These are phyloP conservation scores for Tricladium varicosporioides DNA, from an alignment of 2,329 filamentous ascomycete genomes.

Conservation along the genomic window DNA sequence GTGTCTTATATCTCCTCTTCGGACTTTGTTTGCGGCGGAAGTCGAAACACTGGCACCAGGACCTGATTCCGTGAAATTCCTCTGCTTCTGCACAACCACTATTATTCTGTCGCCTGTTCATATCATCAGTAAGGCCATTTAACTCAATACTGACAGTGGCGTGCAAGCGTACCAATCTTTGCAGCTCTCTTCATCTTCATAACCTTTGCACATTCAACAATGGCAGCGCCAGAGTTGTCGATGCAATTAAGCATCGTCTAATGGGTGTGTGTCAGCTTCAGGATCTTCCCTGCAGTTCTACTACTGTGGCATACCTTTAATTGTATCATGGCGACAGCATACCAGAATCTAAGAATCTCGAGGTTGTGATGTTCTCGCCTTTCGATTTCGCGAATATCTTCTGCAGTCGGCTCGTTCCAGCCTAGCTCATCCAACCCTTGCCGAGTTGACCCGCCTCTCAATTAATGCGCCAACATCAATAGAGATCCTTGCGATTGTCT, in stretches of 20 bases:
- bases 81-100: slow-evolving; percentile 95
- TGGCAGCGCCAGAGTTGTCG: slow-evolving; percentile 94
- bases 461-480: slow-evolving; percentile 6
- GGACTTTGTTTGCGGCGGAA: slow-evolving; percentile 84
- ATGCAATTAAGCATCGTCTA: slow-evolving; percentile 99
- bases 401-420: slow-evolving; percentile 4
- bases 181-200: slow-evolving; percentile 87
- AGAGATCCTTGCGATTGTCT: neutral
- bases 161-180: slow-evolving; percentile 69
- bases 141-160: neutral
- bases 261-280: neutral
- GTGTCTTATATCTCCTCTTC: slow-evolving; percentile 93
- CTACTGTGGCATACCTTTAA: slow-evolving; percentile 60
- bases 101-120: slow-evolving; percentile 86
- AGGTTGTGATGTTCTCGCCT: slow-evolving; percentile 1
- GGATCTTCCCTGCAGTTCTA: neutral
- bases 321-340: slow-evolving; percentile 75
- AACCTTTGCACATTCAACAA: slow-evolving; percentile 95
- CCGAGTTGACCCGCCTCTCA: slow-evolving; percentile 5
- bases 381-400: slow-evolving; percentile 2
- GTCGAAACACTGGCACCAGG: slow-evolving; percentile 70
- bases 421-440: slow-evolving; percentile 3
- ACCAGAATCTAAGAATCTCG: slow-evolving; percentile 14
- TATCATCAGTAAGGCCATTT: slow-evolving; percentile 1
- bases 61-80: slow-evolving; percentile 70